Base-by-base conservation (phyloP, 768 basidiomycete genomes). In the Podaxis sp. region DNA sequence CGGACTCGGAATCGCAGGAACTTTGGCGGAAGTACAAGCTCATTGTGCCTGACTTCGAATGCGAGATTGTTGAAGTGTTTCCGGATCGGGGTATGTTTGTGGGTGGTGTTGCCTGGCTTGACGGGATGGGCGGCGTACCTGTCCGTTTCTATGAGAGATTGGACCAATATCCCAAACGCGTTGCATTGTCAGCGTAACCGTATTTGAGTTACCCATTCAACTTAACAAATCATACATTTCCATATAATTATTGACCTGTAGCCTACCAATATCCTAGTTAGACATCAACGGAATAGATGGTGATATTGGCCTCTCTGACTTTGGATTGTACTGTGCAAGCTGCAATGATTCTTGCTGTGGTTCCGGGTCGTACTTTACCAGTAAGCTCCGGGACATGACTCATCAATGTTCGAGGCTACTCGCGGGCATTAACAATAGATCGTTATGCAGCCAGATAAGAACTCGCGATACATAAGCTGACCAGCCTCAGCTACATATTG, bases 31-130 rank as follows among this genome's bases (percentile, higher is more conserved):
- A 79, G 56, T 90, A 91, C 68, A 80, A 73, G 28, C 81, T 90
- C 2, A 74, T 75, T 48, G 79, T 82, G 0, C 81, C 84, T 24
- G 83, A 84, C 20, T 85, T 90, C 69, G 77, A 82, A 56, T 86
- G 87, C 67, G 86, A 88, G 64, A 90, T 91, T 55, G 70, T 85
- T 63, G 89, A 90, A 66, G 84, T 86, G 4, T 91, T 90, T 69
- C 84, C 86, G 0, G 82, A 84, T 49, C 72, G 89, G 41, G 81
- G 84, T 12, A 90, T 91, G 88, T 90, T 90, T 66, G 65, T 74
- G 11, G 70, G 68, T 3, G 84, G 84, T 15, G 81, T 82, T 36
- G 71, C 74, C 10, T 89, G 88, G 88, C 74, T 89, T 13, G 72
- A 75, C 8, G 76, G n/a, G 5, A n/a, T 28, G 26, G 26, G 41